A percentile compares a stretch with the other conserved stretches of the same genome.
Conservation (phyloP, 2,329 filamentous ascomycete species). For the Claviceps sp. region DNA sequence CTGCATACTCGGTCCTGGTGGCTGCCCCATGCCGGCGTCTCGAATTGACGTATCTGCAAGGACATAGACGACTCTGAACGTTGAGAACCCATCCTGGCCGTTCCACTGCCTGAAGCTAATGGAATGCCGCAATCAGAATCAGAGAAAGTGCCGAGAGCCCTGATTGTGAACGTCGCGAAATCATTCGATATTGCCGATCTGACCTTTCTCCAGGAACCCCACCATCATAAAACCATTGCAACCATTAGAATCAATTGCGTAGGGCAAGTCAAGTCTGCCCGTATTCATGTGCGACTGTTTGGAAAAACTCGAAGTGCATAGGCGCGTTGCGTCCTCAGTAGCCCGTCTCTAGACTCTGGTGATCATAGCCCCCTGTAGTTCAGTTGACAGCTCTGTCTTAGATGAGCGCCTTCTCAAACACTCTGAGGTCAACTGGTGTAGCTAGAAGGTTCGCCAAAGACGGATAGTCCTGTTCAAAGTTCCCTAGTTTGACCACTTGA, state of each 20-base stretch:
- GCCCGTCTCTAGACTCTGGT: neutral
- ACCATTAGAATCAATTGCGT: neutral
- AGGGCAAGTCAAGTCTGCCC: neutral
- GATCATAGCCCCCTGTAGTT: neutral
- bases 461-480: slow-evolving; percentile 17
- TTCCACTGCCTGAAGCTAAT: neutral
- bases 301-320: neutral
- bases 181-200: neutral
- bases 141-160: neutral
- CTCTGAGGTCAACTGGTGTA: slow-evolving; percentile 15
- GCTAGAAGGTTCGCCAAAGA: slow-evolving; percentile 12
- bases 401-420: slow-evolving; percentile 15
- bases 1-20: neutral
- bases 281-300: neutral
- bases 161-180: neutral
- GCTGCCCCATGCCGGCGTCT: neutral
- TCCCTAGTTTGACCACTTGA: slow-evolving; percentile 12
- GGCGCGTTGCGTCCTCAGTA: neutral
- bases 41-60: neutral
- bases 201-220: neutral
- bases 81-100: neutral
- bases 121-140: neutral
- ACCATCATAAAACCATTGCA: neutral
- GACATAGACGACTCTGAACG: neutral
- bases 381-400: neutral